A percentile compares a stretch with the other conserved stretches of the same genome.
These are phyloP conservation scores for Plasmodium vinckei DNA, from an alignment of 169 alveolate species.

Conservation along the genomic window DNA sequence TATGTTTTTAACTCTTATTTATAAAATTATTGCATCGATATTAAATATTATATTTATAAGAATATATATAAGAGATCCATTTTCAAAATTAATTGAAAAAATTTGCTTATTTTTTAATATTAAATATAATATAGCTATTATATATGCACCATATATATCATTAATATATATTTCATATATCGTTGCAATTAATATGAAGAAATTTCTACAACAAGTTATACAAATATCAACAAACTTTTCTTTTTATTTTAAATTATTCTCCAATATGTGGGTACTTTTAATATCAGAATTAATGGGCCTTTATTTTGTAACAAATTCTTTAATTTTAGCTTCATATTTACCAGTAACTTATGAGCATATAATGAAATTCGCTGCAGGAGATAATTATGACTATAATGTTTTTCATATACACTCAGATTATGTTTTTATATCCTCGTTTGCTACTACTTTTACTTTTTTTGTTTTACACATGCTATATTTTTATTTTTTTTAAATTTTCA, in stretches of 20 bases:
- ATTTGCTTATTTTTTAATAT: constrained; percentile 61
- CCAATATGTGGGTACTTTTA: constrained; percentile 66
- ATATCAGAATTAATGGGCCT: constrained; percentile 71
- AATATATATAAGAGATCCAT: constrained; percentile 66
- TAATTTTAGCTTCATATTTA: constrained; percentile 58
- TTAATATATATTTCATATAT: constrained; percentile 58
- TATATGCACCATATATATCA: constrained; percentile 72
- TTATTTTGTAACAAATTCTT: constrained; percentile 64
- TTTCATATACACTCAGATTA: constrained; percentile 70
- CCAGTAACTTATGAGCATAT: constrained; percentile 67
- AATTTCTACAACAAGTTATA: constrained; percentile 66
- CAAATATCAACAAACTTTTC: constrained; percentile 63
- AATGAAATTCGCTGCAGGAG: constrained; percentile 54
- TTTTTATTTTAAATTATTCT: constrained; percentile 59
- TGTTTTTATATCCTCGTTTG: constrained; percentile 53
- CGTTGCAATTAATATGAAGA: constrained; percentile 70
- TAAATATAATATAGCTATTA: constrained; percentile 58
- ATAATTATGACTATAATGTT: constrained; percentile 60
- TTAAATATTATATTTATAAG: constrained; percentile 60
- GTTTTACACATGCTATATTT: constrained; percentile 52
- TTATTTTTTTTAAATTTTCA: constrained; percentile 26
- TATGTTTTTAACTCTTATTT: constrained; percentile 60
- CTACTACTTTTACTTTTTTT: constrained; percentile 45
- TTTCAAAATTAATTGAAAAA: constrained; percentile 64
- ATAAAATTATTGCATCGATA: constrained; percentile 62